Base-by-base conservation (phyloP, 768 basidiomycete genomes). In the Jaapia argillacea region DNA sequence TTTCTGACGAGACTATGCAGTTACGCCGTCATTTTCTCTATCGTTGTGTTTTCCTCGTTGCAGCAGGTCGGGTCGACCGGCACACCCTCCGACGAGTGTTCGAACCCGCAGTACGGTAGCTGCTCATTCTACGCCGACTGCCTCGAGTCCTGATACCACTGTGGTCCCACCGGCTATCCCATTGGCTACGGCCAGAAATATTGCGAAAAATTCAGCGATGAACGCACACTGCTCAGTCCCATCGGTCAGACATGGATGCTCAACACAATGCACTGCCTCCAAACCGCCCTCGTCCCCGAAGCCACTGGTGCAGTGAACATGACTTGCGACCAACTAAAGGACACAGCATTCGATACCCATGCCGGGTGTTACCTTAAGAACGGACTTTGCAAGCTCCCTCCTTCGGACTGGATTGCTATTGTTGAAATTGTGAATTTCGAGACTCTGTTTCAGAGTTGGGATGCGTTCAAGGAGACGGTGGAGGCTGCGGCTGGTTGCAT, bases 91-190 rank as follows among this genome's bases (percentile, higher is more conserved):
- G 40, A 40, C 22, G 41, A 45, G 25, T 61, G 60, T 25, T 25
- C 48, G 10, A 46, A 48, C 40, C 69, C 71, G 3, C 62, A 60
- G 2, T 54, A 50, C 37, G 62, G 65, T 43, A 61, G 58, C 13
- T 74, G 72, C 51, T 28, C 56, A 3, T 74, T 72, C 55, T 72
- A 72, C 52, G 47, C 58, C 27, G 53, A 63, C 50, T 74, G 71
- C 45, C 60, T 71, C 45, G 70, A 73, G 46, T 41, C 67, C 4
- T 58, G 59, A 21, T 72, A 68, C 47, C 58, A 68, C n/a, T 73
- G 72, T 39, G 70, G 71, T 0, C 54, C 62, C 0, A 16, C 45
- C 0, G 71, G 69, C 0, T 74, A 72, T 44, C 71, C 71, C 1
- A 46, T 72, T 14, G 63, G 58, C 7, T 67, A 66, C 36, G 71